Conservation (phyloP, 108 stramenopile species). For the Schizochytrium sp. region DNA sequence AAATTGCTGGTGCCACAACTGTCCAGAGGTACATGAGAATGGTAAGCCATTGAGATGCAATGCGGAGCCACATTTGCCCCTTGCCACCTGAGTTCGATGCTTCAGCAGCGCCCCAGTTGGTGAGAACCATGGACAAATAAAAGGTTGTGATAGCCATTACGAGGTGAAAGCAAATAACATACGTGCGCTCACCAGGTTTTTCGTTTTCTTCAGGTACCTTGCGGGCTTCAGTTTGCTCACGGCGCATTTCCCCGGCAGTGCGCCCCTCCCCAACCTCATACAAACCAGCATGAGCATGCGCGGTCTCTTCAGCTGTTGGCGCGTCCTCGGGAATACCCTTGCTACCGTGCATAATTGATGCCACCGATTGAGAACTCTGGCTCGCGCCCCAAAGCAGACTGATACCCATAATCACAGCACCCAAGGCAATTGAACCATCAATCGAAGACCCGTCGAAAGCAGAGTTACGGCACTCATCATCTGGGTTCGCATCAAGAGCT, state of each 20-base stretch:
- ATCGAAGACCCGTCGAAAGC: neutral
- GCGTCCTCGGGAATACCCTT: conserved; percentile 48
- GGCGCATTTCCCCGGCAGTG: conserved; percentile 42
- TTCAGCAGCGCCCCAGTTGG: conserved; percentile 54
- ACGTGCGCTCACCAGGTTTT: neutral
- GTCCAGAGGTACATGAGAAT: conserved; percentile 51
- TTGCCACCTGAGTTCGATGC: neutral
- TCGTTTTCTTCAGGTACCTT: neutral
- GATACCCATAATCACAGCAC: conserved; percentile 20
- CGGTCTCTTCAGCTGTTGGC: neutral
- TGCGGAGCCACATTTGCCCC: conserved; percentile 52
- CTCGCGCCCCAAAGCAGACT: conserved; percentile 36
- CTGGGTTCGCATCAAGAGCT: conserved; percentile 27
- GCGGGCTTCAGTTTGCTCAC: neutral
- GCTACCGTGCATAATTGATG: conserved; percentile 46
- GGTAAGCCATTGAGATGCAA: conserved; percentile 45
- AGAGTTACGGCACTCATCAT: neutral
- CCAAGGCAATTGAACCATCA: conserved; percentile 11
- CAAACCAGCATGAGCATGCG: neutral
- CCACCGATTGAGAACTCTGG: neutral
- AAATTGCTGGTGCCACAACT: conserved; percentile 32
- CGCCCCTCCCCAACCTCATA: conserved; percentile 46
- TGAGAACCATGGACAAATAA: conserved; percentile 59
- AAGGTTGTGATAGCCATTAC: conserved; percentile 2
- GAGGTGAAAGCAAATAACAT: neutral